Evolutionary conservation across 2,329 filamentous ascomycete genomes (phyloP).

Genomic region (Truncatella angustata): DNA sequence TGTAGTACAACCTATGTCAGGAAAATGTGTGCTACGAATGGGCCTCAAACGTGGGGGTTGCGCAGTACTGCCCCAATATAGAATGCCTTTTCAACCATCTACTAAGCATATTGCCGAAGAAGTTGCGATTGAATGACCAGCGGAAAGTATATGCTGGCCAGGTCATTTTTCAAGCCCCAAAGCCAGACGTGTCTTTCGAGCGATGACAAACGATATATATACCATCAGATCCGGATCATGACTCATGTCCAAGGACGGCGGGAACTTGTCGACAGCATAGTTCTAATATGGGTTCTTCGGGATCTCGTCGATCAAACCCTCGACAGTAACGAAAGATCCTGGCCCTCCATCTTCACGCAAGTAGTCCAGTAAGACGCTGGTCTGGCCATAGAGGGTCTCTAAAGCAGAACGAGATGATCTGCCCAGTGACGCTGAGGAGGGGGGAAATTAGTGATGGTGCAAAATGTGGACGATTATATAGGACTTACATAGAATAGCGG

Average conservation of each 20-base stretch:
- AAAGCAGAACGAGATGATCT: conserved; percentile 85
- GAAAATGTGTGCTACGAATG: no score
- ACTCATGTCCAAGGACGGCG: background rate
- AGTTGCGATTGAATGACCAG: no score
- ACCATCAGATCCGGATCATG: background rate
- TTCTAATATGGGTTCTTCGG: conserved; percentile 34
- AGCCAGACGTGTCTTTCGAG: background rate
- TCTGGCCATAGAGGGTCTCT: conserved; percentile 83
- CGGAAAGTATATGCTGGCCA: no score
- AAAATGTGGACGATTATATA: background rate
- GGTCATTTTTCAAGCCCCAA: background rate
- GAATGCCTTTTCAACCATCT: no score
- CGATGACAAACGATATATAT: background rate
- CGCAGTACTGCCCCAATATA: no score
- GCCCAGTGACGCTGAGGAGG: conserved; percentile 82
- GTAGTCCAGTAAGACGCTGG: conserved; percentile 79
- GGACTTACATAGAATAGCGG: conserved; percentile 79
- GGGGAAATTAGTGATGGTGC: background rate
- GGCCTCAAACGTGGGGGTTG: no score
- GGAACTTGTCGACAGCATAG: background rate
- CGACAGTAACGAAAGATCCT: conserved; percentile 74
- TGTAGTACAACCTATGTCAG: no score
- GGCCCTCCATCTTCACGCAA: conserved; percentile 76
- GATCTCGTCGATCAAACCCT: conserved; percentile 48
- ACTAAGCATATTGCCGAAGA: no score